phyloP scores from a whole-genome alignment of 805 yeast species.

The Candida silvatica region DNA sequence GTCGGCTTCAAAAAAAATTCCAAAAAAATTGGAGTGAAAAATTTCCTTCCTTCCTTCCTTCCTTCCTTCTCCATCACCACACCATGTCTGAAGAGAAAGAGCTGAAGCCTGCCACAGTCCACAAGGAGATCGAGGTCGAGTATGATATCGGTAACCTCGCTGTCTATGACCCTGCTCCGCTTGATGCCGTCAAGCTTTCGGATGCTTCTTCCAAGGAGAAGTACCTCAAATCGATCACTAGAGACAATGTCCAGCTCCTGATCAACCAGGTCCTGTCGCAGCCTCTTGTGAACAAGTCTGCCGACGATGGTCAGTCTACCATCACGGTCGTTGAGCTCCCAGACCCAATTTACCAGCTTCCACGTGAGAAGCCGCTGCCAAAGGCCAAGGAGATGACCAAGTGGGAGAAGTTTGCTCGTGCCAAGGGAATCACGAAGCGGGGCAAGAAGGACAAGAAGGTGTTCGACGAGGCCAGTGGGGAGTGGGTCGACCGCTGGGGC shows the following conservation, averaged over 20 bases:
- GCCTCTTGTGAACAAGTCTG: slow-evolving; percentile 64
- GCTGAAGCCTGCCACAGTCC: slow-evolving; percentile 73
- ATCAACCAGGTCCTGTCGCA: slow-evolving; percentile 85
- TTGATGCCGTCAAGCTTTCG: slow-evolving; percentile 52
- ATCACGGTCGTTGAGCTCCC: slow-evolving; percentile 83
- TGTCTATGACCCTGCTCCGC: slow-evolving; percentile 82
- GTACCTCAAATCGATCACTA: slow-evolving; percentile 54
- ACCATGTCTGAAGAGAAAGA: slow-evolving; percentile 2
- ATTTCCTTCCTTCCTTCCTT: too few relatives aligned
- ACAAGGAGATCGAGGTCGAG: slow-evolving; percentile 80
- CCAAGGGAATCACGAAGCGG: slow-evolving; percentile 89
- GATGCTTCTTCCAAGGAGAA: slow-evolving; percentile 52
- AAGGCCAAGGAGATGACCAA: slow-evolving; percentile 86
- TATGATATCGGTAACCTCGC: slow-evolving; percentile 90
- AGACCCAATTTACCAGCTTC: slow-evolving; percentile 69
- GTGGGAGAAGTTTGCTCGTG: slow-evolving; percentile 96
- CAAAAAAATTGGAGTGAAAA: too few relatives aligned
- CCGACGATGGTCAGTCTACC: slow-evolving; percentile 43
- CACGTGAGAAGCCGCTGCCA: slow-evolving; percentile 94
- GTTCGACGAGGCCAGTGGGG: slow-evolving; percentile 80
- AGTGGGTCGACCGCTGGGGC: slow-evolving; percentile 99
- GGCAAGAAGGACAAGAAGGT: slow-evolving; percentile 84
- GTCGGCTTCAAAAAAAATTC: too few relatives aligned
- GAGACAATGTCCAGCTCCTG: slow-evolving; percentile 89
- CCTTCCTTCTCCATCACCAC: too few relatives aligned